These are phyloP conservation scores for Adansonia madagascariensis DNA, from an alignment of 441 rosid genomes.

Conservation along the genomic window DNA sequence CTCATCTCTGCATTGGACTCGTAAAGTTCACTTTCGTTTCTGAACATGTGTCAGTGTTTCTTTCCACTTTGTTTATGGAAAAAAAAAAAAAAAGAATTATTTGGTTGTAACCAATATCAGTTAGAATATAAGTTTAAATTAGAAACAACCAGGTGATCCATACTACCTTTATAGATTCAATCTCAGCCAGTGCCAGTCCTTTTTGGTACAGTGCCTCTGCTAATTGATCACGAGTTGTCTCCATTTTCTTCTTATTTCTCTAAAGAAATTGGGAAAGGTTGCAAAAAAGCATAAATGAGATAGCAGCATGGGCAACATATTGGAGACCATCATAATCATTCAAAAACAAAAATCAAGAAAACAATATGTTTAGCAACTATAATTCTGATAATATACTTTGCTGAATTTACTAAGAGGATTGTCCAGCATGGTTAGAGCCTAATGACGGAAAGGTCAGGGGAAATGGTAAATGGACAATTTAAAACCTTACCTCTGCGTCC, in stretches of 20 bases:
- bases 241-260: conserved; percentile 85
- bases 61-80: background rate
- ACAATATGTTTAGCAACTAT: conserved; percentile 2
- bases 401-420: conserved; percentile 14
- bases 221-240: conserved; percentile 76
- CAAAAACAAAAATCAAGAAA: background rate
- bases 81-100: background rate
- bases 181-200: conserved; percentile 75
- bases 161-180: conserved; percentile 65
- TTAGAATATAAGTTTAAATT: background rate
- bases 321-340: conserved; percentile 1
- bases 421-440: background rate
- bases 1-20: background rate
- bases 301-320: background rate
- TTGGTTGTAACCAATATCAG: background rate
- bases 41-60: background rate
- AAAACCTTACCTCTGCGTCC: conserved; percentile 72
- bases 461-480: conserved; percentile 12
- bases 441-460: background rate
- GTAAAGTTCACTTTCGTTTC: background rate
- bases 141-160: background rate
- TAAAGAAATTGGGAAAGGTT: conserved; percentile 19
- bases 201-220: conserved; percentile 86
- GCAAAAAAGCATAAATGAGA: background rate
- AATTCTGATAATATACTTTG: background rate